Base-by-base conservation (phyloP, 306 rosid genomes). In the Prunus fruticosa region DNA sequence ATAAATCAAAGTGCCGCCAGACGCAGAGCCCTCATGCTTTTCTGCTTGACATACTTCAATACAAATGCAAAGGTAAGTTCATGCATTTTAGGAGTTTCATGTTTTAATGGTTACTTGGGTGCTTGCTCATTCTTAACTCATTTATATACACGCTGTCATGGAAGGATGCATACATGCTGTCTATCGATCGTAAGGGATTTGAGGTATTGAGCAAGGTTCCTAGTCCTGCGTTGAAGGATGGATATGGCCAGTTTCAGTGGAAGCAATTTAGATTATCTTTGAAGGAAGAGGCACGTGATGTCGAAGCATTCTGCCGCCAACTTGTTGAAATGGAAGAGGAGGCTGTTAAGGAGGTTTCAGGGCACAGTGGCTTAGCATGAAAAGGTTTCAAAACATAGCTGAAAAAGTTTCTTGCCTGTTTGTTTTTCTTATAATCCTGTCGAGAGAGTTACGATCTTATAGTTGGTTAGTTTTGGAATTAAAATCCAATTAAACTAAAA, bases 281-380 rank as follows among this genome's bases (percentile, higher is more conserved):
- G 76, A 78, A 83, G 84, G 86, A 87, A 79, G 93, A 90, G 78
- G 93, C 93, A 25, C 66, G 69, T 0, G 86, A 89, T 56, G 71
- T 86, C 2, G 97, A 86, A 85, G 50, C 80, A 72, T 95, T 95
- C 71, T 92, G 96, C 78, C 78, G 78, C 72, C 90, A 90, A 78
- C 84, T 95, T 23, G 91, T 89, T 8, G 88, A 90, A 83, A 92
- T 92, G 97, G 98, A 95, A 80, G 89, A 85, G 81, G 92, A 95
- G 74, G 89, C 90, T 50, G 58, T 92, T 45, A 84, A 84, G 61
- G 79, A 83, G 79, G 88, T 92, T 67, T 87, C 97, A 5, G 79
- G 80, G 81, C 89, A 85, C 54, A 87, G 97, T 71, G 97, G 97
- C 67, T 78, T 90, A 73, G 79, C 78, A 60, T 84, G 67, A 76